Conservation (phyloP, 106 monocot genomes). For the Dendrobium officinale region DNA sequence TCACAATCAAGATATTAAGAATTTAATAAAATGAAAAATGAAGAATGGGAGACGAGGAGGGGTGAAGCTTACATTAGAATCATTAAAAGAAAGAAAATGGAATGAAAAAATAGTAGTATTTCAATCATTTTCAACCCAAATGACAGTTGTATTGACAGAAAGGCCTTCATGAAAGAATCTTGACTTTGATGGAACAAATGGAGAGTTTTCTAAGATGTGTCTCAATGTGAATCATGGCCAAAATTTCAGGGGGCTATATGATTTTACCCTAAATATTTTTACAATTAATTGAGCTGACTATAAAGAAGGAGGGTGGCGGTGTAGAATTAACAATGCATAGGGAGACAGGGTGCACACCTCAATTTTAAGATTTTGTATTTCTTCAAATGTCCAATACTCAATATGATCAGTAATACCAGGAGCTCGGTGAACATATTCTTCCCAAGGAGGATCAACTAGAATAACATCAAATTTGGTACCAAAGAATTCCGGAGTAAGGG, state of each 20-base stretch:
- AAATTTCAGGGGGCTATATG: too few relatives aligned
- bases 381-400: constrained; percentile 90
- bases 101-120: background rate
- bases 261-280: background rate
- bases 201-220: background rate
- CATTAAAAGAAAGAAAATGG: background rate
- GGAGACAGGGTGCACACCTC: constrained; percentile 11
- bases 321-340: background rate
- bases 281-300: background rate
- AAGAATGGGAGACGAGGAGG: background rate
- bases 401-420: constrained; percentile 91
- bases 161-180: background rate
- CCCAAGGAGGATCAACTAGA: constrained; percentile 99
- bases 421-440: constrained; percentile 97
- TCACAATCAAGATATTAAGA: background rate
- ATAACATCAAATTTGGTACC: constrained; percentile 99
- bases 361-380: constrained; percentile 92
- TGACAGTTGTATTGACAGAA: background rate
- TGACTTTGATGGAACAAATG: background rate
- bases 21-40: background rate
- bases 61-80: background rate
- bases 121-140: background rate
- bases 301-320: background rate
- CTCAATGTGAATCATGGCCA: background rate
- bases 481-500: constrained; percentile 74